Base-by-base conservation (phyloP, 2,329 filamentous ascomycete genomes). In the Trichoderma brevicompactum region DNA sequence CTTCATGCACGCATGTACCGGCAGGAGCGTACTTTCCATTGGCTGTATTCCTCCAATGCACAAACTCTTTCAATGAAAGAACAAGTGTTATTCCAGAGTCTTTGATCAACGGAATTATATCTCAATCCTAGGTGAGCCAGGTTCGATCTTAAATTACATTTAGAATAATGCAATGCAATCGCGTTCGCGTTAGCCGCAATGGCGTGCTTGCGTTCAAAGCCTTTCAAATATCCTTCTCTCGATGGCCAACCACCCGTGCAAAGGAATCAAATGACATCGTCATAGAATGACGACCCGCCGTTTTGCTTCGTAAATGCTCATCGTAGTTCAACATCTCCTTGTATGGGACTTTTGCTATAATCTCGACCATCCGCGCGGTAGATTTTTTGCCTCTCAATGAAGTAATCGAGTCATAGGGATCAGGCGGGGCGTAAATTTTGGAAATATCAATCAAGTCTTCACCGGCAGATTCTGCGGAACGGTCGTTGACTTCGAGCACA, bases 301-400 rank as follows among this genome's bases (percentile, higher is more conserved):
- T 99, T 80, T 97, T 84, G 77, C 92, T 94, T 60, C 95, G 83
- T 69, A 99, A 79, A 74, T 96, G 92, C 75, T 92, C 92, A 71
- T 98, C 82, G 77, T 98, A 99, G 48, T 94, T 92, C 41, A 98
- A 89, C 92, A 98, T 97, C 78, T 98, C 94, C 79, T 95, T 96
- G 72, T 98, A 82, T 38, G 95, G 95, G 34, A 98, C 94, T 72
- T 91, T 88, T 23, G 94, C 95, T 10, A 90, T 88, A 70, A 99
- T 92, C 56, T 89, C 84, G 65, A 84, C 80, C 79, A 80, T 82
- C 52, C 81, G 79, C 64, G 79, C 77, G 40, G 77, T 79, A 43
- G 78, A 82, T 70, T 80, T 82, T 74, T 82, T 83, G 46, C 81
- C 80, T 49, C 79, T 81, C 71, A 79, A 81, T 74, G 81, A 94